Evolutionary conservation across 495 filamentous ascomycete species (phyloP), one percentile per base, ranked within the genome.

Genomic region (Echria macrotheca): DNA sequence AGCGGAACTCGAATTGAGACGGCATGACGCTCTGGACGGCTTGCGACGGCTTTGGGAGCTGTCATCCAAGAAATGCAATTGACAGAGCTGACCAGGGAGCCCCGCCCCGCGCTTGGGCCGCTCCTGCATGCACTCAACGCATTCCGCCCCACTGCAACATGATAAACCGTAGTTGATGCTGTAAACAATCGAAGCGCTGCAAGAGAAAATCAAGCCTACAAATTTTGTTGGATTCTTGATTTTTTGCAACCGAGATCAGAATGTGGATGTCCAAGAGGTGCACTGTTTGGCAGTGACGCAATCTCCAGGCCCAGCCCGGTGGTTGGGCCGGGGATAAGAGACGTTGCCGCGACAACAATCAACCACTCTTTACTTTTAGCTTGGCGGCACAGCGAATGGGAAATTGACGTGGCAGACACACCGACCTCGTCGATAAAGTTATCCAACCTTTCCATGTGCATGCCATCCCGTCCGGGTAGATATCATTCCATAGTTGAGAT

Each of bases 261-360:
- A n/a, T n/a, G n/a, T n/a, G n/a, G n/a, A n/a, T n/a, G n/a, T n/a
- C n/a, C n/a, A n/a, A n/a, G n/a, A n/a, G n/a, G n/a, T n/a, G n/a
- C n/a, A n/a, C n/a, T n/a, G n/a, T n/a, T n/a, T n/a, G n/a, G n/a
- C n/a, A n/a, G n/a, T n/a, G n/a, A n/a, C n/a, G n/a, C n/a, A n/a
- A n/a, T n/a, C n/a, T n/a, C n/a, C n/a, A n/a, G n/a, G n/a, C n/a
- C 10, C 31, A 23, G 14, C 2, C 15, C 11, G 28, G 24, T 44
- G 48, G 11, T 31, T 10, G 41, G 22, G 29, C 15, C 18, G 44
- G 12, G 12, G 53, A 50, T 46, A n/a, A 59, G 38, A 6, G 55
- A n/a, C 49, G 70, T 73, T 73, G 66, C 60, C 67, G 53, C 29
- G 66, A 50, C 67, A 70, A 71, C 70, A 52, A 41, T 57, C 49